These are phyloP conservation scores for Botrytis paeoniae DNA, from an alignment of 2,329 filamentous ascomycete genomes.

Conservation along the genomic window DNA sequence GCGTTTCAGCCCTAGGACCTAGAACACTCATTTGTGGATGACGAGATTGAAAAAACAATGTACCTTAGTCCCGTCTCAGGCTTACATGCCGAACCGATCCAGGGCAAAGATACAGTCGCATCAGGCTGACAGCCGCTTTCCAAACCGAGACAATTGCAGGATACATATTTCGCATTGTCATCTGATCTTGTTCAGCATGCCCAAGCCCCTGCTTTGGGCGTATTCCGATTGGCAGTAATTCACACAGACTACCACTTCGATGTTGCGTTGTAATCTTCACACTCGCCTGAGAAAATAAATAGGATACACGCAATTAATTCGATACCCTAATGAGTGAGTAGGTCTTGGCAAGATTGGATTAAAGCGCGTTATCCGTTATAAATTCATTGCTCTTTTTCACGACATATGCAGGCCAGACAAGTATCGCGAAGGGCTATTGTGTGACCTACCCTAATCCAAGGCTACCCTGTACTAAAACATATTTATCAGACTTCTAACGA, in stretches of 20 bases:
- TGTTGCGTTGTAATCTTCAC: background rate
- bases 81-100: constrained; percentile 7
- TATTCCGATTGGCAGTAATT: constrained; percentile 1
- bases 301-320: background rate
- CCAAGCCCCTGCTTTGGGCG: background rate
- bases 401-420: background rate
- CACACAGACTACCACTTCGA: background rate
- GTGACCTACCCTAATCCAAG: too few species aligned
- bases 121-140: background rate
- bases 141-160: background rate
- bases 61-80: background rate
- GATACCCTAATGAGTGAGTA: background rate
- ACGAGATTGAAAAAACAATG: background rate
- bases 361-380: background rate
- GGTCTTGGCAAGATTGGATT: background rate
- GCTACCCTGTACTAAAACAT: background rate
- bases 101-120: background rate
- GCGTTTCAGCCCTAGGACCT: constrained; percentile 3
- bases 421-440: background rate
- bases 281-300: background rate
- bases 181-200: background rate
- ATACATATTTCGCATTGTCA: background rate
- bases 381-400: background rate
- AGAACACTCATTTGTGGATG: background rate
- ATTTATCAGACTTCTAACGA: background rate